A percentile compares a stretch with the other conserved stretches of the same genome.
Evolutionary conservation across 805 yeast genomes (phyloP).

Genomic region (Metschnikowia noctiluminum): DNA sequence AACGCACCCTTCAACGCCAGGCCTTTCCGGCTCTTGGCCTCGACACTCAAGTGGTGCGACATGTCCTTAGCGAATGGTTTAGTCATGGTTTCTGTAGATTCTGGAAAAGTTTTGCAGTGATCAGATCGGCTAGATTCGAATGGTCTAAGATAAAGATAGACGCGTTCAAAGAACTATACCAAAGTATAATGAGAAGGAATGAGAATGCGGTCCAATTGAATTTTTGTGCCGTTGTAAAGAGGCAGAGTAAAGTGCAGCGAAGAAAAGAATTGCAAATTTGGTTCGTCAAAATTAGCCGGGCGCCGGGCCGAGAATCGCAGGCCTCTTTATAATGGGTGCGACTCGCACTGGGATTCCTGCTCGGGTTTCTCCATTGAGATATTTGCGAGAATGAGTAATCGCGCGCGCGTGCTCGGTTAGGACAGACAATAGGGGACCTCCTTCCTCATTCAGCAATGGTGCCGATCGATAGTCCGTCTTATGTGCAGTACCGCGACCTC

Average conservation of each 20-base stretch:
- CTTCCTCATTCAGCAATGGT: too few relatives aligned
- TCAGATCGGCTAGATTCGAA: not conserved
- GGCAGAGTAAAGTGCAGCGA: too few relatives aligned
- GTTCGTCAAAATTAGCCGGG: too few relatives aligned
- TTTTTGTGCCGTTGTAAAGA: too few relatives aligned
- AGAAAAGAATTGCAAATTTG: too few relatives aligned
- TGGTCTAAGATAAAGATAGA: too few relatives aligned
- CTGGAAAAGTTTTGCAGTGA: not conserved
- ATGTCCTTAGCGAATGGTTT: constrained; percentile 60
- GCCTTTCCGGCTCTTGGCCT: constrained; percentile 69
- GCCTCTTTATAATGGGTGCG: not conserved
- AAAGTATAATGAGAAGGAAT: too few relatives aligned
- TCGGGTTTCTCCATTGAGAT: not conserved
- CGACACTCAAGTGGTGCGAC: constrained; percentile 69
- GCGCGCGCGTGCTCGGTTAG: not conserved
- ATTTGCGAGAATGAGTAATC: not conserved
- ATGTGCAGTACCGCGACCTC: too few relatives aligned
- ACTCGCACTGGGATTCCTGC: not conserved
- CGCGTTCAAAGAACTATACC: too few relatives aligned
- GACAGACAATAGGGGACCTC: too few relatives aligned
- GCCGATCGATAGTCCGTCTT: too few relatives aligned
- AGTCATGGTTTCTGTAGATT: constrained; percentile 17
- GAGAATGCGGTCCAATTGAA: too few relatives aligned
- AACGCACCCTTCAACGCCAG: constrained; percentile 85
- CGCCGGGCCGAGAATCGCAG: not conserved